These are phyloP conservation scores for Penicillium sclerotigenum DNA, from an alignment of 2,329 filamentous ascomycete genomes.

Conservation along the genomic window DNA sequence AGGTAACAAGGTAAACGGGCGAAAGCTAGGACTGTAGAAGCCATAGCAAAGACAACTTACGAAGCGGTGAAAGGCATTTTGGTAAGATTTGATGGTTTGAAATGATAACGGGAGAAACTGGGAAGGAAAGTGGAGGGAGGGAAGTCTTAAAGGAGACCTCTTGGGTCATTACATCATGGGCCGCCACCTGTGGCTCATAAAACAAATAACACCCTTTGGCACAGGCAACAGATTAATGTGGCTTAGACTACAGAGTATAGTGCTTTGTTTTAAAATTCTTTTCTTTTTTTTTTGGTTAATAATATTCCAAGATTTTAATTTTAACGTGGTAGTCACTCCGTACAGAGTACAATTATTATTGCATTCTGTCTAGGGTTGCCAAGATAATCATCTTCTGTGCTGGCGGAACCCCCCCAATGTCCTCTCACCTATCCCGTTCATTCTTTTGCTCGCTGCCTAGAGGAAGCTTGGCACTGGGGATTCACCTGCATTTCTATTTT, in stretches of 20 bases:
- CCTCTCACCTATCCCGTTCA: slow-evolving; percentile 15
- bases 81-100: slow-evolving; percentile 20
- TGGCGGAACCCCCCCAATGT: background rate
- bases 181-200: slow-evolving; percentile 13
- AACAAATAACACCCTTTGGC: background rate
- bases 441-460: slow-evolving; percentile 25
- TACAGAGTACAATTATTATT: background rate
- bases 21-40: background rate
- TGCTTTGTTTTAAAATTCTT: background rate
- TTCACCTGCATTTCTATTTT: slow-evolving; percentile 5
- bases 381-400: background rate
- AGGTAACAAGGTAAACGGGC: too few relatives aligned
- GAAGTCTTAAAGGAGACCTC: slow-evolving; percentile 41
- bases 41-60: slow-evolving; percentile 36
- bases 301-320: background rate
- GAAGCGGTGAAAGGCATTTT: slow-evolving; percentile 53
- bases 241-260: background rate
- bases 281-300: background rate
- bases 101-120: slow-evolving; percentile 1
- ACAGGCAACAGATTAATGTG: background rate
- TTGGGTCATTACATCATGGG: slow-evolving; percentile 44
- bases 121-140: slow-evolving; percentile 8
- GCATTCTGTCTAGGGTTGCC: background rate
- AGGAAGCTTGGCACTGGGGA: slow-evolving; percentile 12
- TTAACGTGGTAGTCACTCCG: background rate